These are phyloP conservation scores for Beta macrorhiza DNA, from an alignment of 179 eudicot species.

Conservation along the genomic window DNA sequence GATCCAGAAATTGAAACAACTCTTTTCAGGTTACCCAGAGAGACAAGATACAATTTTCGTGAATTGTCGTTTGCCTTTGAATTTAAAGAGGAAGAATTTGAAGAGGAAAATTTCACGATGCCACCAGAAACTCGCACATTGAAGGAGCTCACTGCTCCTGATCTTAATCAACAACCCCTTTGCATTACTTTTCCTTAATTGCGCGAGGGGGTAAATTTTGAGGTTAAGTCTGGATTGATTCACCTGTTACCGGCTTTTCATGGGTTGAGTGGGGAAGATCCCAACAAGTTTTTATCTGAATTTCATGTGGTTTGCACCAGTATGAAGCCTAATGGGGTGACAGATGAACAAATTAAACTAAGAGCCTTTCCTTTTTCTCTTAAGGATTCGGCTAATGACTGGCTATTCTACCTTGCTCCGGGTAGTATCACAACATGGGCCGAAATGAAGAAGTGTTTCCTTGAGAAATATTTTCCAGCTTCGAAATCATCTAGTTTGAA, in stretches of 20 bases:
- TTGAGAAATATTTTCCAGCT: conserved; percentile 15
- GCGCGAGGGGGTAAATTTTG: neutral
- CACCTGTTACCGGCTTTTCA: no score
- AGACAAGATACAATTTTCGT: neutral
- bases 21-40: neutral
- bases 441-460: neutral
- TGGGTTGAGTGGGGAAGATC: no score
- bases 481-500: neutral
- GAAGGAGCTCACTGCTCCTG: neutral
- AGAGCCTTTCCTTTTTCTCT: conserved; percentile 15
- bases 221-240: no score
- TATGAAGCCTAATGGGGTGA: neutral
- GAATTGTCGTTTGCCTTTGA: neutral
- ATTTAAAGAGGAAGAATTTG: neutral
- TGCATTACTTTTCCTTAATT: neutral
- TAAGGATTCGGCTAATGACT: conserved; percentile 3
- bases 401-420: neutral
- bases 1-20: no score
- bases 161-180: neutral
- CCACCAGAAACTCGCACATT: no score
- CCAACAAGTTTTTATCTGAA: no score
- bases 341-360: neutral
- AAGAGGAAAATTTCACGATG: no score
- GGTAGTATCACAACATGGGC: conserved; percentile 6
- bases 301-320: neutral